Percentiles rank a stretch among this genome's conserved stretches.
phyloP scores from a whole-genome alignment of 2,329 filamentous ascomycete species.

The Aureobasidium vineae region DNA sequence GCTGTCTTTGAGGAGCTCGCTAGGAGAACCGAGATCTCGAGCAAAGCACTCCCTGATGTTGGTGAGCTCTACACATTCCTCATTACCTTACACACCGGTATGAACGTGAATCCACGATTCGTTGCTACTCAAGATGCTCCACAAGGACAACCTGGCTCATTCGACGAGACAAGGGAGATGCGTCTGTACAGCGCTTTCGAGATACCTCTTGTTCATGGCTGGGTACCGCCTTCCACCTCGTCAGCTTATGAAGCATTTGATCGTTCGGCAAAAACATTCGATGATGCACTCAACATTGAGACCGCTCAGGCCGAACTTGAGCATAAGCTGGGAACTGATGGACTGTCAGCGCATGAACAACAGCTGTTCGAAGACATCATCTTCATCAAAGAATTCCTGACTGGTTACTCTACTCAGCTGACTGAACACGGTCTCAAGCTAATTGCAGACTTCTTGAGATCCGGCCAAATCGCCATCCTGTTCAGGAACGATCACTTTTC shows the following conservation, averaged over 20 bases:
- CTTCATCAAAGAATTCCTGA: constrained; percentile 80
- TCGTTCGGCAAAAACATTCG: constrained; percentile 77
- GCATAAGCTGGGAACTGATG: constrained; percentile 64
- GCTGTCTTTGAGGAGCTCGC: constrained; percentile 93
- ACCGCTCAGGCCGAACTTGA: constrained; percentile 89
- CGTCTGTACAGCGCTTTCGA: constrained; percentile 86
- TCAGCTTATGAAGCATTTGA: constrained; percentile 67
- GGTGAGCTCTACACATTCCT: constrained; percentile 85
- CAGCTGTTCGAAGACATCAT: constrained; percentile 77
- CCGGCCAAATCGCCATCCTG: constrained; percentile 81
- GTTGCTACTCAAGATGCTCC: constrained; percentile 57
- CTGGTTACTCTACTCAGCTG: constrained; percentile 77
- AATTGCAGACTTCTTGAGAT: constrained; percentile 66
- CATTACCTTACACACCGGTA: constrained; percentile 85
- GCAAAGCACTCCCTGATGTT: constrained; percentile 73
- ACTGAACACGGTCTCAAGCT: constrained; percentile 77
- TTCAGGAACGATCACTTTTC: constrained; percentile 98
- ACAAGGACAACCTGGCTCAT: constrained; percentile 61
- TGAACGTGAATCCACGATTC: constrained; percentile 96
- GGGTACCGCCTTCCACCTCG: constrained; percentile 71
- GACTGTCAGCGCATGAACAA: constrained; percentile 71
- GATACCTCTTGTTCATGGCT: constrained; percentile 87
- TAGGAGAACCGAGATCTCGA: constrained; percentile 60
- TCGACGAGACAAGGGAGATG: constrained; percentile 86
- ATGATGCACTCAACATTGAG: constrained; percentile 85